Base-by-base conservation (phyloP, 768 basidiomycete genomes). In the Chalciporus sphaerocephalus region DNA sequence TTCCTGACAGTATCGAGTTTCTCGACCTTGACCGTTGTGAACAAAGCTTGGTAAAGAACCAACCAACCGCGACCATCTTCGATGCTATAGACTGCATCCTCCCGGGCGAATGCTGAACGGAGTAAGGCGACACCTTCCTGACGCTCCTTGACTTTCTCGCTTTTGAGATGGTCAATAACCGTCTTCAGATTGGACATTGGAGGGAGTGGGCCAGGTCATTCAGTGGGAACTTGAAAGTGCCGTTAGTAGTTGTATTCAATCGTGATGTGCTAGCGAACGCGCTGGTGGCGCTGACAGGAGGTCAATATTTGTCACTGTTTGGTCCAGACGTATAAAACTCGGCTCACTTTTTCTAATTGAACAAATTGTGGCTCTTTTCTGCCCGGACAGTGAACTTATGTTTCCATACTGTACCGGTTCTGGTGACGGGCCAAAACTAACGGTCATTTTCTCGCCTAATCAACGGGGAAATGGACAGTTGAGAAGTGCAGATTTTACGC, bases 321-420 rank as follows among this genome's bases (percentile, higher is more conserved):
- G 64, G 51, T 27, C 24, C 35, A 7, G 2, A 10, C 34, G 42
- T 67, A 63, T 67, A 65, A 48, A 66, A 50, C 15, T 22, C 9
- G 13, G 30, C 15, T 7, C 22, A 33, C 17, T 37, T 38, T 34
- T 15, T 22, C 9, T 36, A 38, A 21, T 21, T 17, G 6, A 7
- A 18, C 49, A 36, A 32, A 48, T 49, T 22, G 54, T 54, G 83
- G 83, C 83, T 72, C 71, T 55, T 78, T 84, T 86, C 83, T 85
- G 83, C 83, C 83, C 83, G 83, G 75, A 76, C 81, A 84, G 83
- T 72, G 66, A 67, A 34, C 55, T 60, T 34, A 68, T 66, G 65
- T 69, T 65, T 71, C 77, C 65, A 81, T 78, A 70, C 80, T 84
- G 81, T 66, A 66, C 77, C 81, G 83, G 83, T 86, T 86, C 84